Percentiles rank a stretch among this genome's conserved stretches.
Evolutionary conservation across 306 rosid genomes (phyloP).

Genomic region (apple (Malus domestica)): ASM211411v1 NC_041800.1:1933501-1934000

Average conservation of each 20-base stretch:
- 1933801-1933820: neutral
- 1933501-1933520: too few relatives aligned
- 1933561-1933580: neutral
- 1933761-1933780: too few relatives aligned
- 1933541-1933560: conserved; percentile 15
- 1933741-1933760: neutral
- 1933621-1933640: conserved; percentile 1
- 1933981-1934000: too few relatives aligned
- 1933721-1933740: neutral
- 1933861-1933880: too few relatives aligned
- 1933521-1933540: neutral
- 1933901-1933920: neutral
- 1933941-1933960: neutral
- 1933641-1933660: neutral
- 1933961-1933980: neutral
- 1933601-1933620: neutral
- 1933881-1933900: too few relatives aligned
- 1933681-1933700: neutral
- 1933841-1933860: too few relatives aligned
- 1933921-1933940: too few relatives aligned
- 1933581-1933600: neutral
- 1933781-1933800: too few relatives aligned
- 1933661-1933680: conserved; percentile 9
- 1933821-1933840: too few relatives aligned
- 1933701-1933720: neutral